Evolutionary conservation across 2,329 filamentous ascomycete species (phyloP), one percentile per base, ranked within the genome.

Genomic region (Hymenoscyphus scutula): DNA sequence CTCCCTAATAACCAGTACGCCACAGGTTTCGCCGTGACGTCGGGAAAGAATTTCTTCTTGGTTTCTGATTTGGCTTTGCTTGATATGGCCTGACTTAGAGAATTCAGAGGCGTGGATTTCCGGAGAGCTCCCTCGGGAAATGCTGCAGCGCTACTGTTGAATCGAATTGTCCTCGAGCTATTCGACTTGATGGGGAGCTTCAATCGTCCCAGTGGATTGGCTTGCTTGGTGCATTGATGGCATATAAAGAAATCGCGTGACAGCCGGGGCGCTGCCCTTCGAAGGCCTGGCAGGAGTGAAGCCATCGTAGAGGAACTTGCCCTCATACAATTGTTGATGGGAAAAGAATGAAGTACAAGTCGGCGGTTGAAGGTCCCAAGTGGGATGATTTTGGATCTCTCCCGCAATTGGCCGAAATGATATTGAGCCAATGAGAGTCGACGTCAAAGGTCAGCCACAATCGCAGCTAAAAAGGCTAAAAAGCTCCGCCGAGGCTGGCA

Each of bases 1-100:
- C 93, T 97, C 55, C 87, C 94, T 61, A 99, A 79, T 54, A 99
- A 84, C 93, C 93, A 99, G 79, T 94, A 94, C 64, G 88, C 95
- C 53, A 97, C 93, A 10, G 81, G 79, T 77, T 90, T 95, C 63
- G 88, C 85, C 68, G 84, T 92, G 10, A 84, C 84, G 70, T 90
- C 66, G 0, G 74, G 74, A 55, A 72, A 74, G 66, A 70, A 73
- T 32, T 57, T 23, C 53, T 45, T 59, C 48, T 57, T 56, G 32
- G 58, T 64, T 66, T 17, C 25, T 62, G 58, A 53, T 29, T 59
- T 32, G n/a, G 8, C 27, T 54, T 60, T 63, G 7, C 53, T 62
- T 5, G 57, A 53, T 62, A 73, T 73, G 2, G 65, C 69, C 38
- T 70, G 64, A 34, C 68, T 68, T 3, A 72, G 55, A 25, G 61